Base-by-base conservation (phyloP, 2,329 filamentous ascomycete genomes). In the Xylariaceae sp. region DNA sequence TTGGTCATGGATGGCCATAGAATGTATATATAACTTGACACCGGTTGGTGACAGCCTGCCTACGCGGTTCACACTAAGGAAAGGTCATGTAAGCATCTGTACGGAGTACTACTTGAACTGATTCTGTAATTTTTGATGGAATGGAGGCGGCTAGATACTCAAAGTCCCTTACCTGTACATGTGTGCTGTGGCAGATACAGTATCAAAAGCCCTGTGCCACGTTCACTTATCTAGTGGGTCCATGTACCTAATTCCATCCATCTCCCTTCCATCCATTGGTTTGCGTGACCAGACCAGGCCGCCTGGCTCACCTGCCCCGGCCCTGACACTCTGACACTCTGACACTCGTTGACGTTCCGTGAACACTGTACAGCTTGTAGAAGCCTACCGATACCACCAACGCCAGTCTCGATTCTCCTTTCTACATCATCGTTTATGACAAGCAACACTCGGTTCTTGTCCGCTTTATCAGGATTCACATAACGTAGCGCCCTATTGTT, bases 381-480 rank as follows among this genome's bases (percentile, higher is more conserved):
- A 43, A n/a, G n/a, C n/a, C n/a, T 40, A 31, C 8, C 6, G 21
- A 28, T 28, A 47, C 41, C 31, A 47, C 5, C 45, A 36, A 45
- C 45, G 45, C 45, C 50, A 50, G 53, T 54, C 51, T 55, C 46
- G 52, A 56, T 55, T 53, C 41, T 50, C 56, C 51, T 55, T 53
- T 52, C 50, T 57, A 53, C 50, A 52, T 55, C 51, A 51, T 51
- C 52, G 36, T 50, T 47, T 47, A 47, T 44, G 46, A 50, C 34
- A 46, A 39, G 28, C 36, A 32, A 31, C 39, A 45, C 40, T 42
- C 17, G 34, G 34, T 26, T 39, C 42, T 24, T 40, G 42, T 42
- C 40, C 36, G 34, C 44, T 38, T 50, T 44, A 38, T 42, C 40
- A 24, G 19, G 41, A 36, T n/a, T 34, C 29, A 12, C 37, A 17